Conservation (phyloP, 306 rosid species). For the Pterocarpus santalinus region DNA sequence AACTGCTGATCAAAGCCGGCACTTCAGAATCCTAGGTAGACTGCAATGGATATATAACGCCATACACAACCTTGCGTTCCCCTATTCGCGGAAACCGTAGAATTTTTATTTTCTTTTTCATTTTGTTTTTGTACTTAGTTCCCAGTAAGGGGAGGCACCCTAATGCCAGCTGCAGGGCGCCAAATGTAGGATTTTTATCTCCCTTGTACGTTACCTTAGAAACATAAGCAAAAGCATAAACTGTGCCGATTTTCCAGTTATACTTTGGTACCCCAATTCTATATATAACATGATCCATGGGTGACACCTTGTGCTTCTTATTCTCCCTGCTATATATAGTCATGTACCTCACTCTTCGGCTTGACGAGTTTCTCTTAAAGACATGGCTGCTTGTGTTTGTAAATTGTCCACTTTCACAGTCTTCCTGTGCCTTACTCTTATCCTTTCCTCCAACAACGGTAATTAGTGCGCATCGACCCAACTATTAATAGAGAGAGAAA, state of each 20-base stretch:
- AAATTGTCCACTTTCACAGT: background rate
- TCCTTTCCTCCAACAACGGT: constrained; percentile 8
- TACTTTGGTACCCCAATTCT: too few relatives aligned
- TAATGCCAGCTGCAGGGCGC: too few relatives aligned
- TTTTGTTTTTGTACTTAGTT: too few relatives aligned
- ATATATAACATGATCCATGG: background rate
- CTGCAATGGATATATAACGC: background rate
- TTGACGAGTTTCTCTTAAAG: background rate
- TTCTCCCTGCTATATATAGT: background rate
- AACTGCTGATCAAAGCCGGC: background rate
- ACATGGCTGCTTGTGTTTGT: constrained; percentile 4
- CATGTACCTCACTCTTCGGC: background rate
- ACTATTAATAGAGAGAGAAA: too few relatives aligned
- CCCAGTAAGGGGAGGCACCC: too few relatives aligned
- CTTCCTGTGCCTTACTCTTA: constrained; percentile 4
- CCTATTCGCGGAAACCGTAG: background rate
- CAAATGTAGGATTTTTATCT: too few relatives aligned
- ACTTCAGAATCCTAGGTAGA: background rate
- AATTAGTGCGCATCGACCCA: background rate
- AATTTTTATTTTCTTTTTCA: too few relatives aligned
- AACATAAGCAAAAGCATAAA: background rate
- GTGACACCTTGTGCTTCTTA: background rate
- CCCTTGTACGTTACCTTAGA: too few relatives aligned
- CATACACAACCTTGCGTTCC: too few relatives aligned
- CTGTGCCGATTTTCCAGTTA: background rate